Evolutionary conservation across 768 basidiomycete genomes (phyloP), one percentile per base, ranked within the genome.

Genomic region (Termitomyces sp.): DNA sequence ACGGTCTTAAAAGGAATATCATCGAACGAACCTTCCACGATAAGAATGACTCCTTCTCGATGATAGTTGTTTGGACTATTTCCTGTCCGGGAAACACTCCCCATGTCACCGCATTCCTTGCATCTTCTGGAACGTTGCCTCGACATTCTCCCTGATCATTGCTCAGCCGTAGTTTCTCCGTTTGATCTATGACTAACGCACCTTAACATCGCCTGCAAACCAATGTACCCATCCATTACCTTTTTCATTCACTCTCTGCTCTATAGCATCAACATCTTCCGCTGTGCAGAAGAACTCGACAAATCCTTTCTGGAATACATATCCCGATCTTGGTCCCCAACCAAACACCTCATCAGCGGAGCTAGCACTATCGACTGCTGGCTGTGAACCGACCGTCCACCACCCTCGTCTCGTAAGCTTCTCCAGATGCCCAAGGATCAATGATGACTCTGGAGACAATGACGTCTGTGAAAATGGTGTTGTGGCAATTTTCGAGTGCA

Each of bases 311-410:
- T 99, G 97, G 72, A 91, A 99, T 9, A 99, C 91, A 71, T 94
- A 96, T 7, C 97, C 97, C 6, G 85, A 85, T 54, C 78, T 76
- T 12, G 97, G 97, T 2, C 97, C 97, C 89, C 96, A 99, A 5
- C 97, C 97, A 57, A 96, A 83, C 0, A 89, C 73, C 21, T 80
- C 75, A 68, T 98, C 89, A 14, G 81, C 82, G 2, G 91, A 94
- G 32, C 72, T 73, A 5, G 75, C 81, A 5, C 88, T 91, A 65
- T 98, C 89, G 5, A 98, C 85, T 0, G 94, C 91, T 21, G 97
- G 97, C 67, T 99, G 97, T 11, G 94, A 96, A 1, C 92, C 92
- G 19, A 99, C 89, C 5, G 97, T 98, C 95, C 96, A 99, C 85
- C 93, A 89, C 25, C 90, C 88, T 56, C 77, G 76, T 43, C 77